Percentiles rank a stretch among this genome's conserved stretches.
Evolutionary conservation across 2,329 filamentous ascomycete species (phyloP).

Genomic region (Lasiodiplodia citricola): DNA sequence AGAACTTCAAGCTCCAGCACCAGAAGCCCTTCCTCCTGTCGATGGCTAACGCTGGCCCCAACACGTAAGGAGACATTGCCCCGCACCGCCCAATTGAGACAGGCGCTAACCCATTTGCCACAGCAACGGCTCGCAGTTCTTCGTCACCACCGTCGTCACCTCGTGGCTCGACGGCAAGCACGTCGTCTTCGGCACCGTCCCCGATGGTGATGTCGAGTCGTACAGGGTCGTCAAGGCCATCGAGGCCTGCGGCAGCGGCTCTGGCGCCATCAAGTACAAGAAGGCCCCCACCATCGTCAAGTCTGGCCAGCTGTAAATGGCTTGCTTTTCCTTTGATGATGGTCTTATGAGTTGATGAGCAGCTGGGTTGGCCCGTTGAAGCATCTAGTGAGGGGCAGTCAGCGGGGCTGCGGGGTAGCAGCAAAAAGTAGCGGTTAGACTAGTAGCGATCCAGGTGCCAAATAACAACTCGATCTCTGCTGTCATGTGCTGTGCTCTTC

Average conservation of each 20-base stretch:
- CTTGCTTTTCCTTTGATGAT: slow-evolving; percentile 14
- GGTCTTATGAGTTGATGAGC: slow-evolving; percentile 18
- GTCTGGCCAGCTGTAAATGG: slow-evolving; percentile 48
- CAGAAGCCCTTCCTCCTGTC: slow-evolving; percentile 77
- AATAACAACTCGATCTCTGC: slow-evolving; percentile 19
- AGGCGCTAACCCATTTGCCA: slow-evolving; percentile 31
- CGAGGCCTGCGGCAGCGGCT: slow-evolving; percentile 62
- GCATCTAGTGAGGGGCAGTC: slow-evolving; percentile 24
- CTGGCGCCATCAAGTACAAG: slow-evolving; percentile 58
- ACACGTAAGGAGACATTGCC: slow-evolving; percentile 68
- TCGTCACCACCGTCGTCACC: slow-evolving; percentile 72
- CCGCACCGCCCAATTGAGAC: slow-evolving; percentile 10
- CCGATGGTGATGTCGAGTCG: slow-evolving; percentile 57
- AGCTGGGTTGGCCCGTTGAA: slow-evolving; percentile 6
- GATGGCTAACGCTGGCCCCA: slow-evolving; percentile 94
- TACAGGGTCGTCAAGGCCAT: slow-evolving; percentile 63
- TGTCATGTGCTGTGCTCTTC: background rate
- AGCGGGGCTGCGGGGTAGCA: slow-evolving; percentile 26
- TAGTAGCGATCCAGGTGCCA: slow-evolving; percentile 21
- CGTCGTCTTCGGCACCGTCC: slow-evolving; percentile 82
- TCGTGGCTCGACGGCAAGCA: slow-evolving; percentile 78
- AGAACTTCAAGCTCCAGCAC: slow-evolving; percentile 87
- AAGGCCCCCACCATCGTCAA: slow-evolving; percentile 60
- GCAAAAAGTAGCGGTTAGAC: slow-evolving; percentile 26
- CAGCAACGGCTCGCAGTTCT: slow-evolving; percentile 75